phyloP scores from a whole-genome alignment of 2,329 filamentous ascomycete genomes.

The Fusarium fujikuroi region DNA sequence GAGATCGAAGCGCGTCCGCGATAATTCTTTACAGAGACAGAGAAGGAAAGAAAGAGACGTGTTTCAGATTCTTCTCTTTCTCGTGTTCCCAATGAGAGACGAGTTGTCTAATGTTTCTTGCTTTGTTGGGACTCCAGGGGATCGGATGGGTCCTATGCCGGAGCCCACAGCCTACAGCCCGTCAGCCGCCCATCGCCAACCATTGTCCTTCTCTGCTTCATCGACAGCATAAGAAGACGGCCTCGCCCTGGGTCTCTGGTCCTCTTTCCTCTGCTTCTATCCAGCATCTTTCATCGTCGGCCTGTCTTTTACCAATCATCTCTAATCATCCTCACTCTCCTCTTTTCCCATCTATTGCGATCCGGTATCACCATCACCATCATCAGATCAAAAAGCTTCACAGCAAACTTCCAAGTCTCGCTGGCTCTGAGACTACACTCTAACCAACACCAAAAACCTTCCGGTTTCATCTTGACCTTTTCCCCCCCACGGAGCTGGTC shows the following conservation, averaged over 20 bases:
- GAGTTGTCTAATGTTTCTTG: constrained; percentile 29
- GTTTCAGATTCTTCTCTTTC: constrained; percentile 2
- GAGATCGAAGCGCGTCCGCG: constrained; percentile 23
- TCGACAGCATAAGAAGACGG: constrained; percentile 44
- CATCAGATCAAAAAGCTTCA: constrained; percentile 36
- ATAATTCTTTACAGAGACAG: constrained; percentile 15
- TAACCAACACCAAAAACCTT: constrained; percentile 11
- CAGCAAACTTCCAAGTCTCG: constrained; percentile 16
- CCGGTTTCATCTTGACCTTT: constrained; percentile 21
- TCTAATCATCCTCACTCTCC: constrained; percentile 2
- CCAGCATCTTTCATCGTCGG: constrained; percentile 31
- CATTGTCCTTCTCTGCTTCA: constrained; percentile 22
- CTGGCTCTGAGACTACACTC: constrained; percentile 3
- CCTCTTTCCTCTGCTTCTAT: not conserved
- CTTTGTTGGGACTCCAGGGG: constrained; percentile 30
- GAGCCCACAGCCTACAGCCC: not conserved
- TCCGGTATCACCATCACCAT: constrained; percentile 36
- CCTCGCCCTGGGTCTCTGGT: constrained; percentile 43
- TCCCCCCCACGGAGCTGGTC: constrained; percentile 37
- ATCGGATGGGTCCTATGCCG: constrained; percentile 38
- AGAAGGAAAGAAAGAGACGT: not conserved
- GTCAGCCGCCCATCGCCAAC: constrained; percentile 38
- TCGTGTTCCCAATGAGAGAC: constrained; percentile 32
- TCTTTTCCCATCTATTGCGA: constrained; percentile 11
- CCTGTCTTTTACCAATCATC: constrained; percentile 44